These are phyloP conservation scores for Trifolium repens DNA, from an alignment of 306 rosid species.

Conservation along the genomic window DNA sequence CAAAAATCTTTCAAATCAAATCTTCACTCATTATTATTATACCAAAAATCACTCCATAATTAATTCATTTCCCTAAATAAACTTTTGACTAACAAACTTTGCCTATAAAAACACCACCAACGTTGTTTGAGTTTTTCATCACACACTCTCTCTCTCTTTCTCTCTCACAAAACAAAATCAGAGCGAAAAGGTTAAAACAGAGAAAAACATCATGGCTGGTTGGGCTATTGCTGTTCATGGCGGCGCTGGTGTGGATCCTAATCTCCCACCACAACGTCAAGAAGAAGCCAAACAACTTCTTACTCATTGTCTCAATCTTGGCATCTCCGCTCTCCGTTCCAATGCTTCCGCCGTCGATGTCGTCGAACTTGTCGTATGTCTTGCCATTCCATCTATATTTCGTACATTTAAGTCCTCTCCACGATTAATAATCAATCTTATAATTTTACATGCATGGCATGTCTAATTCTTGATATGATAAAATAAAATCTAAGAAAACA, in stretches of 20 bases:
- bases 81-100: not conserved
- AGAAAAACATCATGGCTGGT: conserved; percentile 52
- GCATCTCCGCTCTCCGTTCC: conserved; percentile 78
- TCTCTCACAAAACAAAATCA: not conserved
- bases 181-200: not conserved
- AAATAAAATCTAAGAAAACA: not conserved
- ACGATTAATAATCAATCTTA: too few species aligned
- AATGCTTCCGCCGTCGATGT: conserved; percentile 79
- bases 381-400: not conserved
- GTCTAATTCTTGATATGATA: not conserved
- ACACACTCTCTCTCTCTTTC: not conserved
- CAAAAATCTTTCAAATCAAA: not conserved
- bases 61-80: not conserved
- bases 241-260: conserved; percentile 99
- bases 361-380: conserved; percentile 89
- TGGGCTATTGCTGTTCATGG: conserved; percentile 99
- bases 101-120: not conserved
- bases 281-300: conserved; percentile 87
- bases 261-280: conserved; percentile 81
- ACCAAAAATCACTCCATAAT: not conserved
- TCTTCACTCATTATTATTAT: not conserved
- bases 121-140: not conserved
- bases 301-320: conserved; percentile 80
- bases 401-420: not conserved
- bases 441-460: not conserved